These are phyloP conservation scores for Wallacemonas sp. DNA, from an alignment of 208 protist species.

Conservation along the genomic window DNA sequence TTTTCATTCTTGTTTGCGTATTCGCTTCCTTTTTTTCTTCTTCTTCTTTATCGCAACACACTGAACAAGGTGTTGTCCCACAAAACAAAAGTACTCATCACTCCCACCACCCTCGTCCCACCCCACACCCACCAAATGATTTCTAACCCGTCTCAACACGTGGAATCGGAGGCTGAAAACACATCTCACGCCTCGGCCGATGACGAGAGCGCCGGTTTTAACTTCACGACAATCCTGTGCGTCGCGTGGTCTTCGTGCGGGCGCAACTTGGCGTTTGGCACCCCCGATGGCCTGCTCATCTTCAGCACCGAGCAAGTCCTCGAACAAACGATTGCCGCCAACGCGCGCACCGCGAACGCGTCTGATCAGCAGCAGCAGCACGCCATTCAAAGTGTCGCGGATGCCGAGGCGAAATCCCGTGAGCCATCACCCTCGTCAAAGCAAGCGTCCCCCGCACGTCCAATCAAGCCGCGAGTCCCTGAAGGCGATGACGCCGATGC, in stretches of 20 bases:
- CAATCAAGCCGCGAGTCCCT: too few relatives aligned
- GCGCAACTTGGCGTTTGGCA: conserved; percentile 59
- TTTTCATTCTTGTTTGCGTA: background rate
- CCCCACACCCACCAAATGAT: too few relatives aligned
- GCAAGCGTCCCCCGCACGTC: background rate
- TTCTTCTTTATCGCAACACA: background rate
- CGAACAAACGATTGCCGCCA: background rate
- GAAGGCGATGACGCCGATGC: background rate
- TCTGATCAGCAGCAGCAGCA: background rate
- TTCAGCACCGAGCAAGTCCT: conserved; percentile 66
- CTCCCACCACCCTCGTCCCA: too few relatives aligned
- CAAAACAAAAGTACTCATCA: too few relatives aligned
- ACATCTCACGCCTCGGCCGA: background rate
- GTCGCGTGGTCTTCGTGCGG: conserved; percentile 63
- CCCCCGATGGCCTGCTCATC: conserved; percentile 57
- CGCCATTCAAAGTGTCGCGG: background rate
- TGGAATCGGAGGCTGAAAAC: background rate
- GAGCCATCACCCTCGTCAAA: background rate
- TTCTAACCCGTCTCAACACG: background rate
- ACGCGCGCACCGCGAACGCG: conserved; percentile 3
- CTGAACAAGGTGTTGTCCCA: too few relatives aligned
- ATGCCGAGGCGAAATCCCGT: background rate
- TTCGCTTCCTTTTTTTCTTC: background rate
- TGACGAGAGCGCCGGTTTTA: background rate
- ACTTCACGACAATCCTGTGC: conserved; percentile 61